Evolutionary conservation across 192 early-diverging fungal genomes (phyloP), one percentile per base, ranked within the genome.

Genomic region (Rhizophagus sp.): DNA sequence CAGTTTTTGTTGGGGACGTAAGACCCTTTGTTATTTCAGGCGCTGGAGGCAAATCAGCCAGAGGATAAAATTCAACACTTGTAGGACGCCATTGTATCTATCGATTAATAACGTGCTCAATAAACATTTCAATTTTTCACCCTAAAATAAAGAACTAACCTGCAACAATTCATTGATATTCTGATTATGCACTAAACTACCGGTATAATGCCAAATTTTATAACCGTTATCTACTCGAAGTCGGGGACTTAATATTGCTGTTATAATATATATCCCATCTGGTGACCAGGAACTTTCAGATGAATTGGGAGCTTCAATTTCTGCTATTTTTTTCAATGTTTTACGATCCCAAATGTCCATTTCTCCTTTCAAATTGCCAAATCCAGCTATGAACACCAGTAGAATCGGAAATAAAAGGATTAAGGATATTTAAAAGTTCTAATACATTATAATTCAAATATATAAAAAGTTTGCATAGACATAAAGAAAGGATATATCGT

Each of bases 161-260:
- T 96, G 93, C 84, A 94, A 96, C 80, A 98, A 88, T 87, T 99
- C 98, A 76, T 96, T 91, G 41, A 93, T 87, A 66, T 92, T 89
- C 34, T 92, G 85, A 81, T 88, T 77, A 81, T 95, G 91, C 62
- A 97, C 91, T 70, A 97, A 84, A 0, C 91, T 89, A 30, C 97
- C 97, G 4, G 93, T 91, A 83, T 97, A 95, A 84, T 99, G 98
- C 96, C 96, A 99, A 78, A 99, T 90, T 66, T 94, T 95, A 83
- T 95, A 95, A 15, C 97, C 97, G 80, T 99, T 99, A 85, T 99
- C 98, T 44, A 99, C 98, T 80, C 97, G 94, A 80, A 99, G 87
- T 67, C 97, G 92, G 39, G 93, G 93, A 76, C 97, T 97, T 52
- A 98, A 86, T 7, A 94, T 99, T 49, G 97, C 92, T 17, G 97